Base-by-base conservation (phyloP, 2,329 filamentous ascomycete genomes). In the Paecilomyces sp. region DNA sequence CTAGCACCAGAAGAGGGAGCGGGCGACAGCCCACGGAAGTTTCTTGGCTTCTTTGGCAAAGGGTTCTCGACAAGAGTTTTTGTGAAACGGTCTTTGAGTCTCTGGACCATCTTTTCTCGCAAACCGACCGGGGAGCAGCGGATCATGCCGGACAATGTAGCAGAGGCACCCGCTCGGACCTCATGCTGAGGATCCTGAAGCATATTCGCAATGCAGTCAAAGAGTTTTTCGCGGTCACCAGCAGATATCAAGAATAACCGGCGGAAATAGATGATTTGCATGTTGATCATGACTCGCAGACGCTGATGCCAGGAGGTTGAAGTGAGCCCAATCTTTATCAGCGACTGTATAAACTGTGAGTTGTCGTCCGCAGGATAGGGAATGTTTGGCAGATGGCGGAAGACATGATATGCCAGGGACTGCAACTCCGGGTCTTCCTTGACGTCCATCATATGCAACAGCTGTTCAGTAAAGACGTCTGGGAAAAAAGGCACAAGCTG, bases 381-480 rank as follows among this genome's bases (percentile, higher is more conserved):
- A 59, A 99, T 91, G 73, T 99, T 99, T 13, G 94, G 92, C 15
- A 99, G 80, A 70, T 99, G 93, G 6, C 93, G 89, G 80, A 97
- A 99, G 51, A 99, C 94, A 70, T 96, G 92, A 71, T 97, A 99
- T 0, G 94, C 93, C 8, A 97, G 83, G 9, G 90, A 88, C 81
- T 97, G 95, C 1, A 99, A 83, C 74, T 99, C 95, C 0, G 91
- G 92, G 68, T 99, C 94, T 74, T 99, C 94, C 74, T 97, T 97
- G 73, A 99, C 91, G 70, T 99, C 94, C 93, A 99, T 99, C 94
- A 99, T 99, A 79, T 99, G 92, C 57, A 99, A 80, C 13, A 99
- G 84, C 72, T 97, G 90, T 68, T 94, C 90, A 73, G 96, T 94
- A 70, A 97, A 93, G 0, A 89, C 82, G 36, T 90, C 84, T 0